Base-by-base conservation (phyloP, 2,329 filamentous ascomycete species). In the Endothia cerciana region DNA sequence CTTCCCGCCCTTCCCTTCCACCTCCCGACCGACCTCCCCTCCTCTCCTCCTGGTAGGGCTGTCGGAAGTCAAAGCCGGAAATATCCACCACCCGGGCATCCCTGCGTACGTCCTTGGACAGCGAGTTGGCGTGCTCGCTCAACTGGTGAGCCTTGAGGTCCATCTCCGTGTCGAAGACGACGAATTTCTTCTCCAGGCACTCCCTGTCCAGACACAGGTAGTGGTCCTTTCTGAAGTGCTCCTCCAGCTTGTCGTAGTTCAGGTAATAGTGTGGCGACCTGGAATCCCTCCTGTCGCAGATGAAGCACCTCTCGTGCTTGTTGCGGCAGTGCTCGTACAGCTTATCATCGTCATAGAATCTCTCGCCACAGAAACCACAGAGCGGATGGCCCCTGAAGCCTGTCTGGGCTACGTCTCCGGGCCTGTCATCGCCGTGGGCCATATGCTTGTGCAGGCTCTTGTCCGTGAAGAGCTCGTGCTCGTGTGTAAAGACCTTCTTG, bases 401-500 rank as follows among this genome's bases (percentile, higher is more conserved):
- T 36, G 92, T 97, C 81, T 98, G 95, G 72, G 97, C 92, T 45
- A 91, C 83, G 0, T 94, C 91, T 41, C 95, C 94, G 4, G 94
- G 94, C 70, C 90, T 90, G 75, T 98, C 92, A 73, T 99, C 95
- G 65, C 95, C 95, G 69, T 90, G 88, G 69, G 88, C 91, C 85
- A 98, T 96, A 77, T 99, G 95, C 73, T 88, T 91, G 71, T 91
- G 89, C 60, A 98, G 82, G 71, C 94, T 92, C 69, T 89, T 86
- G 68, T 88, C 85, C 0, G 91, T 90, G 76, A 97, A 98, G 1
- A 99, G 84, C 69, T 96, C 92, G 75, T 99, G 95, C 78, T 99
- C 95, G 78, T 99, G 95, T 1, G 95, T 97, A 73, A 99, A 99
- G 41, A 97, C 93, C 75, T 97, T 97, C 80, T 99, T 99, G 81